Percentiles rank a stretch among this genome's conserved stretches.
These are phyloP conservation scores for Nepenthes alata DNA, from an alignment of 179 eudicot species.

Conservation along the genomic window DNA sequence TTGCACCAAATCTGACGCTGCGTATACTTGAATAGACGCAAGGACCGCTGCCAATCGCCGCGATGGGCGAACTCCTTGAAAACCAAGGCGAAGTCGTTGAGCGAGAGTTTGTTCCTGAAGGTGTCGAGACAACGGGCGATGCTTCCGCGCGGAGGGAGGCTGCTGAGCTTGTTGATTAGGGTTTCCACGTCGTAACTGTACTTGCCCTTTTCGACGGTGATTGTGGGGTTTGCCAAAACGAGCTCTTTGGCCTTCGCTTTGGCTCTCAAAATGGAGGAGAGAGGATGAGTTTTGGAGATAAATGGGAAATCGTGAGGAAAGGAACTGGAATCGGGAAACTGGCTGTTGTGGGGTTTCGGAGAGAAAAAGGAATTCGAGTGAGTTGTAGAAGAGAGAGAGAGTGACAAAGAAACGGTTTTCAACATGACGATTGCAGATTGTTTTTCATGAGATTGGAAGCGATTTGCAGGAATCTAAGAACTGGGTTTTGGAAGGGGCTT, in stretches of 20 bases:
- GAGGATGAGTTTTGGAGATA: slow-evolving; percentile 10
- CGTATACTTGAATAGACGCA: slow-evolving; percentile 81
- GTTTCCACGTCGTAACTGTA: slow-evolving; percentile 78
- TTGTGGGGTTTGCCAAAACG: slow-evolving; percentile 53
- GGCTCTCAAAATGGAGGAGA: slow-evolving; percentile 13
- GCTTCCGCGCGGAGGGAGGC: slow-evolving; percentile 87
- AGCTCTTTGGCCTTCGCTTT: slow-evolving; percentile 53
- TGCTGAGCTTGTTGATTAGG: slow-evolving; percentile 68
- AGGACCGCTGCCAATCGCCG: slow-evolving; percentile 89
- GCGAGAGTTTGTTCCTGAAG: slow-evolving; percentile 66
- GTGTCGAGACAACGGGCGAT: slow-evolving; percentile 80
- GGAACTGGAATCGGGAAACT: slow-evolving; percentile 11
- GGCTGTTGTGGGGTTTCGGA: slow-evolving; percentile 6
- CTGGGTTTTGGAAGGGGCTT: slow-evolving; percentile 6
- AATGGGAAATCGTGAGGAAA: slow-evolving; percentile 4
- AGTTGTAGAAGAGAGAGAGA: slow-evolving; percentile 12
- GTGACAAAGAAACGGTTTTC: slow-evolving; percentile 21
- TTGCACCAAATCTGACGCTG: slow-evolving; percentile 95
- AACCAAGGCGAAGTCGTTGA: slow-evolving; percentile 63
- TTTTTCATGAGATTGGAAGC: slow-evolving; percentile 8
- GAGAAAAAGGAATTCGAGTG: not conserved
- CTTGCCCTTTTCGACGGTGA: slow-evolving; percentile 76
- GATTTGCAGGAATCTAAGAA: slow-evolving; percentile 3
- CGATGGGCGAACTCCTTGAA: slow-evolving; percentile 84
- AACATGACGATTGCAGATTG: slow-evolving; percentile 14